A percentile compares a stretch with the other conserved stretches of the same genome.
These are phyloP conservation scores for Polyporus tsugae DNA, from an alignment of 1,284 basidiomycete species.

Conservation along the genomic window DNA sequence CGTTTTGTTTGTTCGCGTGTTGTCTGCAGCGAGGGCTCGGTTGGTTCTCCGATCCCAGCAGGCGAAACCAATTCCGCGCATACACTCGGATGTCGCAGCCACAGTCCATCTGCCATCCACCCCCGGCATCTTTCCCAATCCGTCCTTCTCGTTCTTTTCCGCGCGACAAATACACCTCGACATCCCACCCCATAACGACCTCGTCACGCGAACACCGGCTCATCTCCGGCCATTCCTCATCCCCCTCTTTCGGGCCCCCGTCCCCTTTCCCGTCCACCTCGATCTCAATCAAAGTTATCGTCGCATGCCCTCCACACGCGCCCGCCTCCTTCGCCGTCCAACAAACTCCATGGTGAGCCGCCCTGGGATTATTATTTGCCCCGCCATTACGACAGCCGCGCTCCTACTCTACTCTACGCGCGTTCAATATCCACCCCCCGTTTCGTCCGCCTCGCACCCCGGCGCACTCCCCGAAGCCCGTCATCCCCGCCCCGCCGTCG, in stretches of 20 bases:
- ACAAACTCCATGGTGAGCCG: constrained; percentile 16
- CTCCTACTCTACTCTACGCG: constrained; percentile 16
- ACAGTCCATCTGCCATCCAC: not conserved
- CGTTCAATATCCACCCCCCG: constrained; percentile 16
- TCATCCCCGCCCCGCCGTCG: constrained; percentile 18
- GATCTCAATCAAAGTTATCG: constrained; percentile 34
- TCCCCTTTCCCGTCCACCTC: constrained; percentile 24
- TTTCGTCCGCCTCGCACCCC: constrained; percentile 8
- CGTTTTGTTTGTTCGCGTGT: constrained; percentile 37
- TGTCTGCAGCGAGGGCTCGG: constrained; percentile 6
- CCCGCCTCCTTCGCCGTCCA: constrained; percentile 22
- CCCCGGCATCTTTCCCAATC: constrained; percentile 18
- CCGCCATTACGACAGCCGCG: constrained; percentile 26
- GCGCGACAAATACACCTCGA: constrained; percentile 2
- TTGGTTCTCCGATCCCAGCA: constrained; percentile 5
- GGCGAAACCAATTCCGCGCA: constrained; percentile 14
- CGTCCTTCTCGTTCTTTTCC: constrained; percentile 13
- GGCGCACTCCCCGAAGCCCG: constrained; percentile 1
- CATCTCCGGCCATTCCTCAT: constrained; percentile 35
- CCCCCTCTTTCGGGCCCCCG: constrained; percentile 24
- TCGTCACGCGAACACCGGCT: constrained; percentile 35
- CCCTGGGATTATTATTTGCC: constrained; percentile 12
- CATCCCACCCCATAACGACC: constrained; percentile 4
- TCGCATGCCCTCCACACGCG: constrained; percentile 18
- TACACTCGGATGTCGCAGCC: constrained; percentile 13